phyloP scores from a whole-genome alignment of 2,329 filamentous ascomycete species.

The Fusarium veterinarium region DNA sequence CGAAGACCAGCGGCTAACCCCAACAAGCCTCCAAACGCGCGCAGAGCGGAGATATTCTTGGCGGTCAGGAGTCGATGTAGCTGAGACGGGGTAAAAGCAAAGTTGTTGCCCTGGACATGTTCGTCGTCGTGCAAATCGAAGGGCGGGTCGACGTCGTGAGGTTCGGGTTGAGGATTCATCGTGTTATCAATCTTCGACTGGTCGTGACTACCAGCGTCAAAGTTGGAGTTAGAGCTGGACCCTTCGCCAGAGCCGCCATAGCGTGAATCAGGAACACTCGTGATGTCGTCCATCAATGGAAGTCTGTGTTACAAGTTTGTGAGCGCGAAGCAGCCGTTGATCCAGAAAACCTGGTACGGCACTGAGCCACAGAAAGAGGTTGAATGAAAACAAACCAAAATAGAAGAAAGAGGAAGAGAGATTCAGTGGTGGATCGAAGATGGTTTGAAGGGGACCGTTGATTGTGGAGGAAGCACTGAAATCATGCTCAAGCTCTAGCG shows the following conservation, averaged over 20 bases:
- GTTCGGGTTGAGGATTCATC: conserved; percentile 14
- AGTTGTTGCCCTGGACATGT: conserved; percentile 54
- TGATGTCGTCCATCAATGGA: conserved; percentile 48
- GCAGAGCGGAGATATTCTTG: conserved; percentile 60
- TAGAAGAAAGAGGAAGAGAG: neutral
- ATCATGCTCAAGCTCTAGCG: conserved; percentile 11
- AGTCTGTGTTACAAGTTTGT: neutral
- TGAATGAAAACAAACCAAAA: neutral
- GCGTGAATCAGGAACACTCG: conserved; percentile 35
- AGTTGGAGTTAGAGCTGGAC: conserved; percentile 25
- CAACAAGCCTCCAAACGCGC: conserved; percentile 63
- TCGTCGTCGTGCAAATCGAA: conserved; percentile 46
- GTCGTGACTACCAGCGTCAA: conserved; percentile 12
- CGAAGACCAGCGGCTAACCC: conserved; percentile 65
- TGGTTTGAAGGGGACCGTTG: conserved; percentile 19
- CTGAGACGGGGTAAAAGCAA: conserved; percentile 66
- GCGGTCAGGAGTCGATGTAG: conserved; percentile 65
- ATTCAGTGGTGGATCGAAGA: conserved; percentile 2
- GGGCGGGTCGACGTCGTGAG: conserved; percentile 4
- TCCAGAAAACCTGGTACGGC: conserved; percentile 6
- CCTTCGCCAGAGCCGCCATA: conserved; percentile 34
- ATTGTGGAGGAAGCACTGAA: conserved; percentile 32
- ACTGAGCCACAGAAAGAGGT: neutral
- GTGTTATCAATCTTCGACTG: conserved; percentile 17
- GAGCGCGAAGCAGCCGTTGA: conserved; percentile 1